Base-by-base conservation (phyloP, 495 filamentous ascomycete species). In the Talaromyces wortmannii region DNA sequence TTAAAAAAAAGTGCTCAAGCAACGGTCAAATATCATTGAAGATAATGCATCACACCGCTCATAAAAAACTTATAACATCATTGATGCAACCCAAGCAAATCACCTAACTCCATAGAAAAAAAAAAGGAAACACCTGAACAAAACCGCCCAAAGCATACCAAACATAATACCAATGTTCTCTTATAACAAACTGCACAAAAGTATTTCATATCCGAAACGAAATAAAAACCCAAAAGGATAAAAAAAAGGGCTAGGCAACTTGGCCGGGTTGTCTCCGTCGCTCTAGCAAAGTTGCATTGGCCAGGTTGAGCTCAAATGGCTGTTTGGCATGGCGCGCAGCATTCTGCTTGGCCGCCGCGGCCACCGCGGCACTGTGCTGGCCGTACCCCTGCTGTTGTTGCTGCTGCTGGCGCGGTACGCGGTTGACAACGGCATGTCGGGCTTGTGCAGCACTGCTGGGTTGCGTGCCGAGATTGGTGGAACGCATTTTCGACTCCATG, bases 301-400 rank as follows among this genome's bases (percentile, higher is more conserved):
- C 89, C 13, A 98, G 73, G 65, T 83, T 96, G 31, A 98, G 78
- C 69, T 98, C 94, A 60, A 98, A 98, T 1, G 87, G 83, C 17
- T 74, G 70, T 36, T 83, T 85, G 49, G 83, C 78, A 53, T 81
- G 79, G 56, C 78, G 74, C 15, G 77, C 79, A 10, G 89, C 88
- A 60, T 88, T 84, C 61, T 85, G 82, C 67, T 84, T 85, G n/a
- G 88, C 90, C 6, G 89, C 90, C 17, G 85, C 86, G 10, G 88
- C 86, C 0, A 92, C 86, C 7, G 79, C 76, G 10, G 91, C 78
- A 50, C 83, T 85, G 63, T 95, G 89, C 67, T 92, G 89, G 10
- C 89, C 88, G 61, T 92, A 95, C 0, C 90, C 92, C 58, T 76
- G 79, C 56, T 79, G 76, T 57, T 82, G 76, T 45, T 68, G 75